A percentile compares a stretch with the other conserved stretches of the same genome.
Evolutionary conservation across 805 yeast species (phyloP).

Genomic region (Peterozyma toletana): DNA sequence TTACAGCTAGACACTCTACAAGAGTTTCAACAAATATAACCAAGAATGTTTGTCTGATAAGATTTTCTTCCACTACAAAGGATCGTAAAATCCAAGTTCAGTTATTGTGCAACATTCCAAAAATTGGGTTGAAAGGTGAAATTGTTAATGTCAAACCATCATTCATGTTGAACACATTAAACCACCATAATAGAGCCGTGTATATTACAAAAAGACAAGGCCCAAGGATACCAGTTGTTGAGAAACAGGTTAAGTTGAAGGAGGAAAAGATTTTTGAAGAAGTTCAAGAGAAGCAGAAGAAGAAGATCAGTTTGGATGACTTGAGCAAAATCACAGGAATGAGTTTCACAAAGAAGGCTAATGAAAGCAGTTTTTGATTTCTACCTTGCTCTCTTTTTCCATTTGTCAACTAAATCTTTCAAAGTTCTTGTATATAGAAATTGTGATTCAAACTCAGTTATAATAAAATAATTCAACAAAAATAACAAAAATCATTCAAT

Average conservation of each 20-base stretch:
- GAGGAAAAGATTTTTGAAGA: neutral
- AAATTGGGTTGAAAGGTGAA: conserved; percentile 65
- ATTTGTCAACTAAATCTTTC: too few species aligned
- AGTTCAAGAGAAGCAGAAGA: conserved; percentile 15
- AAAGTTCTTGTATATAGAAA: too few species aligned
- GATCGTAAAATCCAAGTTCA: conserved; percentile 62
- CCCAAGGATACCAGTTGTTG: conserved; percentile 25
- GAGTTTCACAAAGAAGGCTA: conserved; percentile 6
- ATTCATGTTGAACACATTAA: conserved; percentile 73
- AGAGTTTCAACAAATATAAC: too few species aligned
- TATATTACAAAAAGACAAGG: conserved; percentile 40
- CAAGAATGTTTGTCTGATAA: conserved; percentile 3
- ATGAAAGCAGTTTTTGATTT: neutral
- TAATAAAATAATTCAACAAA: too few species aligned
- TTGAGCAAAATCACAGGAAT: conserved; percentile 20
- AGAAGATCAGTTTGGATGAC: conserved; percentile 26
- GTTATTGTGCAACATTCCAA: conserved; percentile 58
- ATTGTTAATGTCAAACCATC: conserved; percentile 71
- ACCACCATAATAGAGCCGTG: conserved; percentile 65
- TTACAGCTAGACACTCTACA: too few species aligned
- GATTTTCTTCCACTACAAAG: conserved; percentile 43
- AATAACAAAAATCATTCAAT: too few species aligned
- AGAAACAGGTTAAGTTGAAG: conserved; percentile 6
- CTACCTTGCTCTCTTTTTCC: too few species aligned
- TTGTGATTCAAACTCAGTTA: too few species aligned